Base-by-base conservation (phyloP, 495 filamentous ascomycete genomes). In the Xylaria venustula region DNA sequence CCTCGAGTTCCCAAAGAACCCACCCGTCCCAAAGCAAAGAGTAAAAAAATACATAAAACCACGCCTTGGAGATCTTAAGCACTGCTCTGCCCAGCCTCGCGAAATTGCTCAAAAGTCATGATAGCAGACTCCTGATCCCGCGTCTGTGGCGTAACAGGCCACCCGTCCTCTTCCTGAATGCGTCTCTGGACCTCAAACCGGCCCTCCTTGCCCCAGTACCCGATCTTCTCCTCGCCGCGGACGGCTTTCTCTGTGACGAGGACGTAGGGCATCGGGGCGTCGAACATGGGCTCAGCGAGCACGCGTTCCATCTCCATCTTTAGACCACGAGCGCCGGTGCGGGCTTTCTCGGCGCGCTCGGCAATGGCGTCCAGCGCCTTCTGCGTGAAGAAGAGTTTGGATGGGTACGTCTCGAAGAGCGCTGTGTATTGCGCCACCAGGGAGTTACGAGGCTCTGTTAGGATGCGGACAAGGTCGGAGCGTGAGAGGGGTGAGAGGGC, bases 381-480 rank as follows among this genome's bases (percentile, higher is more conserved):
- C 4, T 84, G 88, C 1, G 93, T 96, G 76, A 97, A 93, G 58
- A 84, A 85, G 8, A 98, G 80, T 67, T 90, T 88, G 53, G 95
- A 88, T 4, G 88, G 89, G 26, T 87, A 92, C 2, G 94, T 89
- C 14, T 86, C 81, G 68, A 98, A 96, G 0, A 95, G 85, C 12
- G 89, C 85, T 1, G 84, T 88, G 74, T 96, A 97, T 72, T 98
- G 94, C 25, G 84, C 84, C 4, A 96, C 77, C 1, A 98, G 80
- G 36, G 87, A 89, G 73, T 97, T 97, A 54, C 88, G 85, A 9
- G 94, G 94, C 71, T 97, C 93, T 7, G 90, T 97, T 26, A 98
- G 84, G 58, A 98, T 94, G 54, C 91, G 83, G 19, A 91, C 85
- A 11, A 98, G 85, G 47, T 93, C 84, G 14, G 87, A 78, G 51